phyloP scores from a whole-genome alignment of 2,329 filamentous ascomycete genomes.

The Colletotrichum sp. region DNA sequence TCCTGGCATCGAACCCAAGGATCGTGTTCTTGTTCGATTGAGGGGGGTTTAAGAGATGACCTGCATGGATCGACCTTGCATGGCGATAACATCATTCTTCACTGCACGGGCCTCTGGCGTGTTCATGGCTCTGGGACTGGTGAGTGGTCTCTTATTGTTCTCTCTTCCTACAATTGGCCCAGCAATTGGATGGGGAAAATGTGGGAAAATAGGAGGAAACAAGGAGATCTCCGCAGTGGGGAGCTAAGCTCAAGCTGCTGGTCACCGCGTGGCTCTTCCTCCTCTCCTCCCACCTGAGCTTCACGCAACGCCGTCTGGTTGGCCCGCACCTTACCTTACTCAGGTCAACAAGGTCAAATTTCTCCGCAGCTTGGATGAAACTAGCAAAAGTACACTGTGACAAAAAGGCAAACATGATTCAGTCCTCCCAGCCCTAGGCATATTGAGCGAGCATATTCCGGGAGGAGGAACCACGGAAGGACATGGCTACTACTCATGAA shows the following conservation, averaged over 20 bases:
- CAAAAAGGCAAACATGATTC: conserved; percentile 8
- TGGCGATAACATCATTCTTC: not conserved
- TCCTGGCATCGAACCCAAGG: not conserved
- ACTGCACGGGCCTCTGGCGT: not conserved
- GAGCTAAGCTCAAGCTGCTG: not conserved
- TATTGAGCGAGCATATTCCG: not conserved
- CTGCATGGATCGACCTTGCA: not conserved
- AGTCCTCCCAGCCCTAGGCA: not conserved
- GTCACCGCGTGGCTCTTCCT: not conserved
- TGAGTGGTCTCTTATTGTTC: not conserved
- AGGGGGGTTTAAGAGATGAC: not conserved
- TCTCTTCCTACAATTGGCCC: not conserved
- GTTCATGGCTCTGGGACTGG: not conserved
- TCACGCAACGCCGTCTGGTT: not conserved
- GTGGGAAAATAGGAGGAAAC: not conserved
- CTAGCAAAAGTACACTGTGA: not conserved
- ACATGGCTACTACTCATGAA: not conserved
- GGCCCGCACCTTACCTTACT: not conserved
- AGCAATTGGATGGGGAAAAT: not conserved
- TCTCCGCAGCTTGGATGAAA: not conserved
- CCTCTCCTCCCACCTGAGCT: not conserved
- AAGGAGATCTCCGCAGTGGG: not conserved
- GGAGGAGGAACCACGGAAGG: not conserved
- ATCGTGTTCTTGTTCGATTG: not conserved
- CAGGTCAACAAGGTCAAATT: not conserved